These are phyloP conservation scores for Gloeopeniophorella convolvens DNA, from an alignment of 768 basidiomycete species.

Conservation along the genomic window DNA sequence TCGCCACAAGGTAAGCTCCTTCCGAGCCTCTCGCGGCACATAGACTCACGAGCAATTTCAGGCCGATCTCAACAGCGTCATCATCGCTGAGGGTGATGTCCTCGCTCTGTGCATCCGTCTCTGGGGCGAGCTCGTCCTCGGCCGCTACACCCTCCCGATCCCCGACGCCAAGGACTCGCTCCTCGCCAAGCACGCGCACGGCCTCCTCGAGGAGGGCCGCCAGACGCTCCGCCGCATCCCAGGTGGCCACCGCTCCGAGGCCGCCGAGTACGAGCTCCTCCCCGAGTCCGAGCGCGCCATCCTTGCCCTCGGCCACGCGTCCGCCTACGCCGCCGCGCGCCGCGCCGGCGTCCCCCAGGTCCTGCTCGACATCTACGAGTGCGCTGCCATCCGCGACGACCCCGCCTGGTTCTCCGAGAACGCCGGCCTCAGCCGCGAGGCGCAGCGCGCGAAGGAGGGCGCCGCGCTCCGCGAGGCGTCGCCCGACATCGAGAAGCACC, in stretches of 20 bases:
- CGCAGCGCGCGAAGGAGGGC: conserved; percentile 8
- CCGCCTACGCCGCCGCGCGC: conserved; percentile 17
- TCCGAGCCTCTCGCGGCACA: background rate
- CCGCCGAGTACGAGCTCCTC: conserved; percentile 17
- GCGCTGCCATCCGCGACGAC: conserved; percentile 14
- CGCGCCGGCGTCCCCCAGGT: conserved; percentile 12
- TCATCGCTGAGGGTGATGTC: conserved; percentile 25
- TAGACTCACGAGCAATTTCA: background rate
- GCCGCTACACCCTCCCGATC: conserved; percentile 14
- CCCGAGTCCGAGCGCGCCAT: conserved; percentile 19
- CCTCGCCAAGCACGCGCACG: conserved; percentile 13
- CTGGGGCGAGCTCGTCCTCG: conserved; percentile 19
- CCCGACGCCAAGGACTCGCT: conserved; percentile 11
- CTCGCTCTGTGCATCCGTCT: conserved; percentile 23
- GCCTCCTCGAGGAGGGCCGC: conserved; percentile 2
- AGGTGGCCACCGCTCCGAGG: conserved; percentile 12
- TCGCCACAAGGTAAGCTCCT: background rate
- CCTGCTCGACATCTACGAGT: conserved; percentile 19
- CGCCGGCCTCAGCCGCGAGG: conserved; percentile 5
- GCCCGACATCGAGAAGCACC: conserved; percentile 11
- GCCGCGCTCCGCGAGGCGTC: conserved; percentile 6
- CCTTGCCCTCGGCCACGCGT: conserved; percentile 17
- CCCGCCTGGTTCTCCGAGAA: conserved; percentile 19
- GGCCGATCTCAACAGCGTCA: conserved; percentile 1
- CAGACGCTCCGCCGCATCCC: background rate